Evolutionary conservation across 2,329 filamentous ascomycete species (phyloP), one percentile per base, ranked within the genome.

Genomic region (Aureobasidium sp.): DNA sequence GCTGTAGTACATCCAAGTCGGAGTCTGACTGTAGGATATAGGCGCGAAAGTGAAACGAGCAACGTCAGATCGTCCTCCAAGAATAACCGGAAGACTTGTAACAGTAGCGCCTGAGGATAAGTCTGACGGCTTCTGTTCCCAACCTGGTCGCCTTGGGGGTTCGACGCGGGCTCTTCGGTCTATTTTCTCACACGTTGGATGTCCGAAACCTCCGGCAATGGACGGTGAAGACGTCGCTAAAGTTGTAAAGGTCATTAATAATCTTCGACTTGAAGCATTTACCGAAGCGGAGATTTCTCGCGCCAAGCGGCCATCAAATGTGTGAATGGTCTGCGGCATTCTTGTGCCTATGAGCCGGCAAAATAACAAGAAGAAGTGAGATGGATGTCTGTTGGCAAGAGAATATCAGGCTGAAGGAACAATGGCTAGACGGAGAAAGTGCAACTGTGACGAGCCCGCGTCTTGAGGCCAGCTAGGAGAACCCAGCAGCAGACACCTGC

Each of bases 361-460:
- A 20, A 57, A 57, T 57, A n/a, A 23, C 53, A 44, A 46, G 27
- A 55, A 4, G 20, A n/a, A 46, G 27, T 34, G 29, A 36, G n/a
- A 44, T 37, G n/a, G 29, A 39, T 15, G 55, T 15, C 42, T 34
- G 55, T 20, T 58, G 55, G 55, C 41, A 58, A 32, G 42, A 27
- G 9, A 47, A 58, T 42, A 47, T 58, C 42, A 58, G 55, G 55
- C 55, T 58, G 55, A 58, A 58, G 55, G 13, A 47, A 44, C 32
- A 20, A 58, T 47, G 42, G 55, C 53, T 57, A 26, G 53, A 57
- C 53, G 53, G 53, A 57, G 53, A 57, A 57, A 57, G 53, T 44
- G 53, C 52, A 36, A 32, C 37, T 42, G 53, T 57, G 39, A 44
- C 37, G 7, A 32, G 36, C 41, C 39, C 9, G 52, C n/a, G 27